These are phyloP conservation scores for Fusarium sp. DNA, from an alignment of 2,329 filamentous ascomycete genomes.

Conservation along the genomic window DNA sequence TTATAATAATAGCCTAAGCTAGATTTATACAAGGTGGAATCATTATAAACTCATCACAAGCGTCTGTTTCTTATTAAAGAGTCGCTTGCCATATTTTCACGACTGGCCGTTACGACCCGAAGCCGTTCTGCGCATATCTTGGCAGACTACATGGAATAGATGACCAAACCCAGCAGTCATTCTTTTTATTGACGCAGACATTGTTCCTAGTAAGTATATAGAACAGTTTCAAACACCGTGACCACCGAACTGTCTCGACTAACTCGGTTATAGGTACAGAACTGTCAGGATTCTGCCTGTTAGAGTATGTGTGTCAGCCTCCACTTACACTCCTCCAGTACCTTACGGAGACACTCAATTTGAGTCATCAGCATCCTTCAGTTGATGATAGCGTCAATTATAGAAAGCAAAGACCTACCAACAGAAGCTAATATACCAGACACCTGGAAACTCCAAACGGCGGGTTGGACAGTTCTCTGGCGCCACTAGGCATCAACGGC, in stretches of 20 bases:
- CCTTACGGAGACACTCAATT: neutral
- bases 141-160: neutral
- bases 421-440: neutral
- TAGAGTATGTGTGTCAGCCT: conserved; percentile 6
- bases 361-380: conserved; percentile 7
- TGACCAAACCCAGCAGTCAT: neutral
- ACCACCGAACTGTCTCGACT: neutral
- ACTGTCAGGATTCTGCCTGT: conserved; percentile 8
- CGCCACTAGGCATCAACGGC: neutral
- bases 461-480: neutral
- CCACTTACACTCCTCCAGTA: conserved; percentile 14
- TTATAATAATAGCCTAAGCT: neutral
- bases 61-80: no score
- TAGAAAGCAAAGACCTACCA: neutral
- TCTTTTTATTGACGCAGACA: neutral
- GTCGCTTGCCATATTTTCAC: neutral
- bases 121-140: neutral
- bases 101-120: neutral
- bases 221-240: neutral
- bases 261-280: neutral
- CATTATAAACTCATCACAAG: no score
- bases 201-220: neutral
- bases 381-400: neutral
- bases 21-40: no score
- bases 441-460: neutral